These are phyloP conservation scores for Thermomucor indicae-seudaticae DNA, from an alignment of 371 early-diverging fungal genomes.

Conservation along the genomic window DNA sequence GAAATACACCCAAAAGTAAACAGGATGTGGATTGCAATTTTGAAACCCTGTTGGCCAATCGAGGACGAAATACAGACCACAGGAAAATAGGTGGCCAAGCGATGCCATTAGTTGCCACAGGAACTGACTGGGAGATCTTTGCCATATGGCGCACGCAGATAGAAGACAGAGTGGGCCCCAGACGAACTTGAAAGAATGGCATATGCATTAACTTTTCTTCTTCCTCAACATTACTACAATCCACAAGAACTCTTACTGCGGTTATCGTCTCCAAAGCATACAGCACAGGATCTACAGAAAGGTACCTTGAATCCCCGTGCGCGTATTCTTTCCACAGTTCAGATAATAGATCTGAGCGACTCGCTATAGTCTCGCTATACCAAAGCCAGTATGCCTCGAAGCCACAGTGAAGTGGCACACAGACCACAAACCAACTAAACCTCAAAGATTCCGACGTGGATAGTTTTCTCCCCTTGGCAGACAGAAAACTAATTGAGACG, in stretches of 20 bases:
- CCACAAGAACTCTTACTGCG: conserved; percentile 51
- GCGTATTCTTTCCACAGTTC: conserved; percentile 94
- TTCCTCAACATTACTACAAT: conserved; percentile 3
- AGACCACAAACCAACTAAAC: conserved; percentile 79
- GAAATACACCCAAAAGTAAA: conserved; percentile 45
- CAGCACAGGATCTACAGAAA: conserved; percentile 75
- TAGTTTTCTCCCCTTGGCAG: conserved; percentile 17
- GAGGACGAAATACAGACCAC: conserved; percentile 30
- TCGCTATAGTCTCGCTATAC: conserved; percentile 58
- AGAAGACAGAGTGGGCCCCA: conserved; percentile 77
- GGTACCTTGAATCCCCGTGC: conserved; percentile 82
- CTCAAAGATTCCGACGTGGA: conserved; percentile 24
- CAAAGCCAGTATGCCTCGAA: conserved; percentile 88
- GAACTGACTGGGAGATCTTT: conserved; percentile 59
- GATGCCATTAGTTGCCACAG: conserved; percentile 63
- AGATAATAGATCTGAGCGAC: conserved; percentile 60
- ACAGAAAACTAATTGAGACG: conserved; percentile 17
- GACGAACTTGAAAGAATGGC: conserved; percentile 23
- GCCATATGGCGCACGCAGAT: conserved; percentile 60
- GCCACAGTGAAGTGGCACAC: conserved; percentile 73
- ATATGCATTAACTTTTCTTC: background rate
- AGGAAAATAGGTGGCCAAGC: conserved; percentile 32
- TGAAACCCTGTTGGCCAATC: conserved; percentile 28
- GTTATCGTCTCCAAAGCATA: conserved; percentile 85
- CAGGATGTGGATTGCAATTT: conserved; percentile 31